These are phyloP conservation scores for Tuber brumale DNA, from an alignment of 495 filamentous ascomycete species.

Conservation along the genomic window DNA sequence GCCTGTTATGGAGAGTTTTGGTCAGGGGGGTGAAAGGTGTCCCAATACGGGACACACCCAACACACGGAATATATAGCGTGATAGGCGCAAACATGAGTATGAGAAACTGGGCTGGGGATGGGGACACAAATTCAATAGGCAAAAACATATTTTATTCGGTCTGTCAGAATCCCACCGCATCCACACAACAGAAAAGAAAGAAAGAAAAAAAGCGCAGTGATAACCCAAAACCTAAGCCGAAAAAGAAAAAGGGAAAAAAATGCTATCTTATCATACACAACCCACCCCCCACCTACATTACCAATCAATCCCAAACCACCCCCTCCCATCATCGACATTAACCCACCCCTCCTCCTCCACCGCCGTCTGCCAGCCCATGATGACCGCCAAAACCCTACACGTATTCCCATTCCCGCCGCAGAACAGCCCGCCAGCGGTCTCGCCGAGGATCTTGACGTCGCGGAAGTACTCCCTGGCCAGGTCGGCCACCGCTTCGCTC, in stretches of 20 bases:
- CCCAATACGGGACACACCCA: neutral
- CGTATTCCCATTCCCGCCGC: slow-evolving; percentile 49
- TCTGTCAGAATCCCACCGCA: neutral
- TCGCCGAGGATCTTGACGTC: slow-evolving; percentile 61
- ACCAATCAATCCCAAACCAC: slow-evolving; percentile 51
- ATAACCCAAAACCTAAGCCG: neutral
- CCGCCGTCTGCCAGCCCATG: slow-evolving; percentile 67
- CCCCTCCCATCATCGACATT: slow-evolving; percentile 65
- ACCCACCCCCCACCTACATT: neutral
- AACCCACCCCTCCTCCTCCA: slow-evolving; percentile 54
- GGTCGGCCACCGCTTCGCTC: slow-evolving; percentile 47
- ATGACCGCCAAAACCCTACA: slow-evolving; percentile 67
- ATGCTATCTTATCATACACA: neutral
- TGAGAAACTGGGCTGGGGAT: neutral
- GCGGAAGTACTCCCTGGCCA: slow-evolving; percentile 64
- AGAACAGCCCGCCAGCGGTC: slow-evolving; percentile 20
- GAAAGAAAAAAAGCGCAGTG: neutral
- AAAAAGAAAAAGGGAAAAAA: too few species aligned
- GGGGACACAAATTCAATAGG: too few species aligned
- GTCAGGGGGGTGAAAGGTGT: neutral
- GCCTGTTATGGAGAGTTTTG: neutral
- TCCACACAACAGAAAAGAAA: neutral
- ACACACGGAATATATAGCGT: neutral
- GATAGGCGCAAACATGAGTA: neutral
- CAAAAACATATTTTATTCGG: too few species aligned